A percentile compares a stretch with the other conserved stretches of the same genome.
phyloP scores from a whole-genome alignment of 441 rosid genomes.

The Syzygium syzygioides region DNA sequence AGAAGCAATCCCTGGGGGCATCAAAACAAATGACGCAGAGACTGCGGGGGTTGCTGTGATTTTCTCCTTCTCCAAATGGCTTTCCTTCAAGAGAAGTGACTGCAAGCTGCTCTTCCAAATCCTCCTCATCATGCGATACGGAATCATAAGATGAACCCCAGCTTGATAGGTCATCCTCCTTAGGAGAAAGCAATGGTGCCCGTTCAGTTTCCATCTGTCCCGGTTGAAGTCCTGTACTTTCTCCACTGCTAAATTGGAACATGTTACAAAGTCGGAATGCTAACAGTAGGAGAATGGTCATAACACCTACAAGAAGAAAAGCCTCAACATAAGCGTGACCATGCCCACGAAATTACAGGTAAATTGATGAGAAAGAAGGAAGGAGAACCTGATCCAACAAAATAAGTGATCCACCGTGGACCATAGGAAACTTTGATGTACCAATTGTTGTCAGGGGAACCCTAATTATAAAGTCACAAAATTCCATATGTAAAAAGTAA shows the following conservation, averaged over 20 bases:
- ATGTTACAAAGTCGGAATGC: slow-evolving; percentile 20
- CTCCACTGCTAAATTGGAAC: slow-evolving; percentile 7
- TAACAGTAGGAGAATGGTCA: slow-evolving; percentile 30
- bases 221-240: background rate
- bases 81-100: slow-evolving; percentile 15
- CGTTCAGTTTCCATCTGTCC: slow-evolving; percentile 19
- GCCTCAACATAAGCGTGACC: background rate
- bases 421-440: slow-evolving; percentile 41
- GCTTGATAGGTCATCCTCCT: slow-evolving; percentile 43
- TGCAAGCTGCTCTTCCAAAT: slow-evolving; percentile 20
- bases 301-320: slow-evolving; percentile 24
- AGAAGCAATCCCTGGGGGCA: slow-evolving; percentile 48
- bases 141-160: slow-evolving; percentile 50
- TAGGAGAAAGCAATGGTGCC: slow-evolving; percentile 31
- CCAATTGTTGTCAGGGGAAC: slow-evolving; percentile 18
- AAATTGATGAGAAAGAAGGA: background rate
- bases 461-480: slow-evolving; percentile 19
- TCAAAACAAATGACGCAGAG: slow-evolving; percentile 40
- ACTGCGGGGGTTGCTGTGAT: slow-evolving; percentile 8
- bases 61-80: slow-evolving; percentile 22
- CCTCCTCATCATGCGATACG: slow-evolving; percentile 32
- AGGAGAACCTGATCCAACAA: slow-evolving; percentile 37
- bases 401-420: slow-evolving; percentile 47
- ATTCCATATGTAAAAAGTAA: background rate
- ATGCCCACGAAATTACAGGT: background rate